Evolutionary conservation across 2,329 filamentous ascomycete genomes (phyloP).

Genomic region (Sporothrix pseudoabietina): DNA sequence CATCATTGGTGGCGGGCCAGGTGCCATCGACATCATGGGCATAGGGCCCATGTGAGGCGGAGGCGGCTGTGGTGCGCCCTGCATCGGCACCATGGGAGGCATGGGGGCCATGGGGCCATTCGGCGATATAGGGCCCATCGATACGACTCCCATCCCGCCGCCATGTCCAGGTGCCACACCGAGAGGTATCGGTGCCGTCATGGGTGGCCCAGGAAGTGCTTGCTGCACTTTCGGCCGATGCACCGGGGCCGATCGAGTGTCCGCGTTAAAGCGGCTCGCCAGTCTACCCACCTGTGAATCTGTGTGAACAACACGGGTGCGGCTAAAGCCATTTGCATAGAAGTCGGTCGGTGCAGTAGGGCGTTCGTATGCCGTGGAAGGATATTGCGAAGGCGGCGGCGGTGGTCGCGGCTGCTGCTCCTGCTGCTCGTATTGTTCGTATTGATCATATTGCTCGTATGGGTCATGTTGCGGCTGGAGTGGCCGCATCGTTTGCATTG

Average conservation of each 20-base stretch:
- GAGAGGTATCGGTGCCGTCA: slow-evolving; percentile 14
- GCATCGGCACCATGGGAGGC: slow-evolving; percentile 38
- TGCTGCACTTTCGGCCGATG: slow-evolving; percentile 29
- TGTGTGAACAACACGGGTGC: slow-evolving; percentile 47
- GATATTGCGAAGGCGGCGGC: slow-evolving; percentile 26
- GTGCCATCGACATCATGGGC: slow-evolving; percentile 41
- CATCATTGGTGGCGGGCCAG: slow-evolving; percentile 36
- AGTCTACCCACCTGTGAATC: slow-evolving; percentile 54
- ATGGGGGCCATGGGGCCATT: slow-evolving; percentile 28
- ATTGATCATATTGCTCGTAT: not conserved
- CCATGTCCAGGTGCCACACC: not conserved
- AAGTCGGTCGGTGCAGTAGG: slow-evolving; percentile 42
- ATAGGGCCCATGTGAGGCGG: slow-evolving; percentile 31
- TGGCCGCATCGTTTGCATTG: slow-evolving; percentile 23
- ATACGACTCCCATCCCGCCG: slow-evolving; percentile 20
- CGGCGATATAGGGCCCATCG: slow-evolving; percentile 21
- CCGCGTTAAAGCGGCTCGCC: slow-evolving; percentile 53
- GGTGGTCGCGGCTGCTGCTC: slow-evolving; percentile 31
- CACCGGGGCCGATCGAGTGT: slow-evolving; percentile 44
- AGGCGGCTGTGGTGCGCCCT: slow-evolving; percentile 30
- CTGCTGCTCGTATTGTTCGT: slow-evolving; percentile 27
- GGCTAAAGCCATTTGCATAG: slow-evolving; percentile 50
- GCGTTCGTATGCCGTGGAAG: slow-evolving; percentile 43
- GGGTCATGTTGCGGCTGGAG: slow-evolving; percentile 28
- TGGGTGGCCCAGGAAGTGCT: slow-evolving; percentile 36